Conservation (phyloP, 148 eudicot genomes). For the Camellia japonica region DNA sequence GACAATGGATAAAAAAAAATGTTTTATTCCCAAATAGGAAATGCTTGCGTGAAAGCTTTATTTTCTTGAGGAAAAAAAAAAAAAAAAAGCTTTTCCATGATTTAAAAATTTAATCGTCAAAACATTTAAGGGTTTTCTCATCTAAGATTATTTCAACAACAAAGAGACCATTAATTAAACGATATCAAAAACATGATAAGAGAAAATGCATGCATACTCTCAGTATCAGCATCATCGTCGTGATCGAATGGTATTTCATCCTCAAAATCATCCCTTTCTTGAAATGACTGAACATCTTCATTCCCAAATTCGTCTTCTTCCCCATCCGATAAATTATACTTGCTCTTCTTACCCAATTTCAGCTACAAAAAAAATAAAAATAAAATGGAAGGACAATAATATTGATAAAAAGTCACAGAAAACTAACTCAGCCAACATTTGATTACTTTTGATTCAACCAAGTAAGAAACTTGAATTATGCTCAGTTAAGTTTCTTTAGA, state of each 20-base stretch:
- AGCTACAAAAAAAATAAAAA: slow-evolving; percentile 35
- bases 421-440: neutral
- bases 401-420: neutral
- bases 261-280: slow-evolving; percentile 71
- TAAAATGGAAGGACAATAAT: neutral
- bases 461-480: neutral
- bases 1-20: too few species aligned
- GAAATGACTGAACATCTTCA: slow-evolving; percentile 31
- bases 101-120: too few species aligned
- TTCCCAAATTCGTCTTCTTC: slow-evolving; percentile 79
- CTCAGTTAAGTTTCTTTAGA: neutral
- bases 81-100: too few species aligned
- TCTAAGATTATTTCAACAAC: neutral
- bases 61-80: too few species aligned
- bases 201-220: slow-evolving; percentile 33
- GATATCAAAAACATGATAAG: neutral
- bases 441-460: neutral
- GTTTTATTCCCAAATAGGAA: too few species aligned
- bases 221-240: slow-evolving; percentile 50
- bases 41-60: too few species aligned
- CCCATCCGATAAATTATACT: slow-evolving; percentile 82
- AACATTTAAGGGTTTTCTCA: neutral
- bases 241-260: slow-evolving; percentile 65
- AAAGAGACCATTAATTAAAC: slow-evolving; percentile 6
- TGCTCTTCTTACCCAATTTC: slow-evolving; percentile 67